Percentiles rank a stretch among this genome's conserved stretches.
phyloP scores from a whole-genome alignment of 164 flowering plant genomes.

The Tetrastigma voinierianum region DNA sequence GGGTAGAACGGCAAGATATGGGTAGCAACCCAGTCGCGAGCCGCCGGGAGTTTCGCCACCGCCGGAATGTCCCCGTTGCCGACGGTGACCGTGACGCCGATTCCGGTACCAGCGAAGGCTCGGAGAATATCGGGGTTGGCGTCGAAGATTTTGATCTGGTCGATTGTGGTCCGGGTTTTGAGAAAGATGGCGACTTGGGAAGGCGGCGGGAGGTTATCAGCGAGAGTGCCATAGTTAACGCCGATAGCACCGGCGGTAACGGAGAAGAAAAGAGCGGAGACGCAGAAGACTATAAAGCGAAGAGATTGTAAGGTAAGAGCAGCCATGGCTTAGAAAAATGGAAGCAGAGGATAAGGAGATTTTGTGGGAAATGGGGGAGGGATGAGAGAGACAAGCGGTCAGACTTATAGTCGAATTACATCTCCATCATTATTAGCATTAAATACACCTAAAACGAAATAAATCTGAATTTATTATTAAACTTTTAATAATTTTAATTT shows the following conservation, averaged over 20 bases:
- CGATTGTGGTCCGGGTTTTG: conserved; percentile 49
- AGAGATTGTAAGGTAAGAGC: conserved; percentile 10
- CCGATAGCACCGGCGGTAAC: conserved; percentile 48
- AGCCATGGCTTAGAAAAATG: too few species aligned
- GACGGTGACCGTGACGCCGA: conserved; percentile 57
- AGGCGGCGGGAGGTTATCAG: conserved; percentile 80
- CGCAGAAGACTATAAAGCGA: conserved; percentile 11
- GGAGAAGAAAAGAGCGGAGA: conserved; percentile 21
- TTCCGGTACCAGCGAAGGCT: conserved; percentile 68
- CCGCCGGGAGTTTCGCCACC: conserved; percentile 31
- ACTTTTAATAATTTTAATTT: too few species aligned
- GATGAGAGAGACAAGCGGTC: too few species aligned
- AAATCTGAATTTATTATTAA: too few species aligned
- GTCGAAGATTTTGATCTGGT: conserved; percentile 70
- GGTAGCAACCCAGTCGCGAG: conserved; percentile 50
- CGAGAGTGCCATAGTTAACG: conserved; percentile 85
- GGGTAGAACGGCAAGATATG: conserved; percentile 65
- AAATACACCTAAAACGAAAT: too few species aligned
- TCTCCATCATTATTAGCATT: too few species aligned
- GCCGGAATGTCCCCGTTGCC: conserved; percentile 60
- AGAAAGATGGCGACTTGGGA: conserved; percentile 64
- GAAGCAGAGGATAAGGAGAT: too few species aligned
- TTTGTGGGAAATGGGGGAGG: too few species aligned
- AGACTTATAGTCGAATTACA: too few species aligned
- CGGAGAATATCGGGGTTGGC: conserved; percentile 61